phyloP scores from a whole-genome alignment of 2,329 filamentous ascomycete genomes.

The Cladosporium sp. region DNA sequence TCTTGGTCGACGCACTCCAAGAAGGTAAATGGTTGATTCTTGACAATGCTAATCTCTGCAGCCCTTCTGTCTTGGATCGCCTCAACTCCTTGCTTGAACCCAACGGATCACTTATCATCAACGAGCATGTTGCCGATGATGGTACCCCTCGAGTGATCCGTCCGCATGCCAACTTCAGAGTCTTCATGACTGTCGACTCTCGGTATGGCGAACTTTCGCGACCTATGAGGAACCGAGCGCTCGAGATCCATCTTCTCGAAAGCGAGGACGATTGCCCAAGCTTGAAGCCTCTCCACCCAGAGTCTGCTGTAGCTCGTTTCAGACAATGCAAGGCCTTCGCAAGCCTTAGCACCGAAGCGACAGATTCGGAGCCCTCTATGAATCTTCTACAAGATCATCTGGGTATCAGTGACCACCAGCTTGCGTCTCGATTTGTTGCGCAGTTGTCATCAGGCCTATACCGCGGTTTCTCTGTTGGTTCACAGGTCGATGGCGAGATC shows the following conservation, averaged over 20 bases:
- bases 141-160: conserved; percentile 77
- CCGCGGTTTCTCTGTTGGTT: not conserved
- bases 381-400: conserved; percentile 29
- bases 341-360: not conserved
- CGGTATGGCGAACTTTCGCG: conserved; percentile 90
- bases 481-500: conserved; percentile 7
- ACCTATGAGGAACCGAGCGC: conserved; percentile 92
- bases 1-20: conserved; percentile 83
- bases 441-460: conserved; percentile 29
- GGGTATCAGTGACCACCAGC: conserved; percentile 26
- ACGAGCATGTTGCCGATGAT: conserved; percentile 83
- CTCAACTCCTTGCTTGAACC: conserved; percentile 94
- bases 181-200: conserved; percentile 93
- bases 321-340: conserved; percentile 13
- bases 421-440: conserved; percentile 25
- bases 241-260: conserved; percentile 76
- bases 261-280: not conserved
- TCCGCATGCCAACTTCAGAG: conserved; percentile 83
- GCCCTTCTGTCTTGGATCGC: conserved; percentile 88
- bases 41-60: conserved; percentile 97
- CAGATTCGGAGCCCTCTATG: not conserved
- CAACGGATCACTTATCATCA: conserved; percentile 83
- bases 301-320: conserved; percentile 36
- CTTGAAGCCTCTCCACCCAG: conserved; percentile 27
- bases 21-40: conserved; percentile 89